A percentile compares a stretch with the other conserved stretches of the same genome.
Conservation (phyloP, 768 basidiomycete species). For the Rhodotorula toruloides region DNA sequence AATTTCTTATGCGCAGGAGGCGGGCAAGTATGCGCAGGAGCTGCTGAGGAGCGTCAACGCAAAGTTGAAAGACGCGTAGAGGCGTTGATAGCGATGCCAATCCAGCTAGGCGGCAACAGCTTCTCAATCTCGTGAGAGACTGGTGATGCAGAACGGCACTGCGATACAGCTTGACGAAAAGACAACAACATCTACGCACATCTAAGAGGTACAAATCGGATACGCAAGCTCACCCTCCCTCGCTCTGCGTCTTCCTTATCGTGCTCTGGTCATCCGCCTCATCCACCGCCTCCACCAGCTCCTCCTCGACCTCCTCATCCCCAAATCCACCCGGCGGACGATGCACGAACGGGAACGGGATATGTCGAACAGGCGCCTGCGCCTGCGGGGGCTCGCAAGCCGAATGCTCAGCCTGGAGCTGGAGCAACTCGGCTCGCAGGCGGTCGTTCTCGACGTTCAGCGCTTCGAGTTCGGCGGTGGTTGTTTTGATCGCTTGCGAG, state of each 20-base stretch:
- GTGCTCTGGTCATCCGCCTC: too few relatives aligned
- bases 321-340: constrained; percentile 15
- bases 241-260: too few relatives aligned
- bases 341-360: too few relatives aligned
- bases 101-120: neutral
- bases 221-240: too few relatives aligned
- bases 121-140: neutral
- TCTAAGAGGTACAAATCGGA: too few relatives aligned
- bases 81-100: too few relatives aligned
- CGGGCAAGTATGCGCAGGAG: constrained; percentile 61
- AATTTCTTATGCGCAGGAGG: constrained; percentile 52
- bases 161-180: too few relatives aligned
- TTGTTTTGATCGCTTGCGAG: neutral
- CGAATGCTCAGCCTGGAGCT: neutral
- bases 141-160: too few relatives aligned
- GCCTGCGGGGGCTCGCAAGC: neutral
- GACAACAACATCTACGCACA: too few relatives aligned
- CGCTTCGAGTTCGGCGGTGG: neutral
- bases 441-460: neutral
- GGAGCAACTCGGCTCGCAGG: neutral
- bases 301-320: constrained; percentile 9
- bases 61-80: constrained; percentile 35
- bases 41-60: constrained; percentile 57
- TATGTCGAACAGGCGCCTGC: neutral
- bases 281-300: neutral